These are phyloP conservation scores for Nicotiana obtusifolia DNA, from an alignment of 257 asterid genomes.

Conservation along the genomic window DNA sequence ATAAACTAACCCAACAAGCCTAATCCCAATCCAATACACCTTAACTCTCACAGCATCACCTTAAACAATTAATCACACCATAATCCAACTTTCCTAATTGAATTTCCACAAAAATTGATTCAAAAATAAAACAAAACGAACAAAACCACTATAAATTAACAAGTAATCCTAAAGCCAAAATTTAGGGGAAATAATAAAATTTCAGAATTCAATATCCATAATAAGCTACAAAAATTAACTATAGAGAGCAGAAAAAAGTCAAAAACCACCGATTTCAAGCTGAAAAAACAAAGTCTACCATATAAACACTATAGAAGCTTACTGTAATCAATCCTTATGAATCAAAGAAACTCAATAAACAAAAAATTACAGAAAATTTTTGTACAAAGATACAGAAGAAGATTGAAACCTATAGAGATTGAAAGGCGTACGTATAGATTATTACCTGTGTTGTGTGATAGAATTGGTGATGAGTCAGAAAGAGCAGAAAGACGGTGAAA, in stretches of 20 bases:
- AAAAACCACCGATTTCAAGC: not conserved
- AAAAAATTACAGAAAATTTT: not conserved
- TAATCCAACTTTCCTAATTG: not conserved
- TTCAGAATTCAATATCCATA: not conserved
- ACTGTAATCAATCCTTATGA: not conserved
- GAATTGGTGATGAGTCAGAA: not conserved
- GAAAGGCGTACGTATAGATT: not conserved
- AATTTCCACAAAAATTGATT: not conserved
- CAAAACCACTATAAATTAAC: not conserved
- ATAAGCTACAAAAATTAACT: not conserved
- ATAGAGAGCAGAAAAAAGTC: not conserved
- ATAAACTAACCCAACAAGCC: not conserved
- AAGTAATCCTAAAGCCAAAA: not conserved
- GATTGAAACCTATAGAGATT: not conserved
- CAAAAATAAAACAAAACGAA: not conserved
- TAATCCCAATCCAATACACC: not conserved
- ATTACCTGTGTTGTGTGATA: not conserved
- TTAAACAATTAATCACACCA: not conserved
- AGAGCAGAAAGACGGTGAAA: constrained; percentile 7
- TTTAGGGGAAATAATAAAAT: not conserved
- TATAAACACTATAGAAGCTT: not conserved
- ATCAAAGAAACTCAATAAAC: not conserved
- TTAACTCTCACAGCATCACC: not conserved
- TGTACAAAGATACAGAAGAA: not conserved
- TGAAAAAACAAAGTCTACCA: not conserved